Evolutionary conservation across 2,329 filamentous ascomycete genomes (phyloP).

Genomic region (Lecanicillium sp.): DNA sequence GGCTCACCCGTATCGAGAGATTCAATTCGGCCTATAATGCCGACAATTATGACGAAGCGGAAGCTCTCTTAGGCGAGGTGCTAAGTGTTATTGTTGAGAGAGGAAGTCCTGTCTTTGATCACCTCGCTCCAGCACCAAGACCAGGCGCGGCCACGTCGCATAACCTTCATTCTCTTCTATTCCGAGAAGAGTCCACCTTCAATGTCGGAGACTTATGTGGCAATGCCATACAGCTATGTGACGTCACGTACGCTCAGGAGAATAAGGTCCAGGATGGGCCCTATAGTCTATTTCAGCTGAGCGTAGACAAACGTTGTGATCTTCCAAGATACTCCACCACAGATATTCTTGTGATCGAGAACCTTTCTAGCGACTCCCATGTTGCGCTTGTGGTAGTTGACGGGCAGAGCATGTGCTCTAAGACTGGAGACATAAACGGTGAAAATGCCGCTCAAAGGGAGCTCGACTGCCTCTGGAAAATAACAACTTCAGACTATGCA

Average conservation of each 20-base stretch:
- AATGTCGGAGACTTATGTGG: constrained; percentile 7
- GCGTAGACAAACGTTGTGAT: neutral
- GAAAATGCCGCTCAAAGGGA: constrained; percentile 10
- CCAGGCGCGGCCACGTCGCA: neutral
- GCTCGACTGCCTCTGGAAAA: constrained; percentile 11
- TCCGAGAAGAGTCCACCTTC: constrained; percentile 11
- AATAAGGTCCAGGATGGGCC: neutral
- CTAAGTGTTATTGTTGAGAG: constrained; percentile 7
- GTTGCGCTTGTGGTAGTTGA: constrained; percentile 10
- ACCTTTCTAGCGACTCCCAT: constrained; percentile 11
- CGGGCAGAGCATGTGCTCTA: constrained; percentile 11
- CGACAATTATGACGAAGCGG: constrained; percentile 9
- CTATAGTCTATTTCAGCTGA: neutral
- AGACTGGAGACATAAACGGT: constrained; percentile 10
- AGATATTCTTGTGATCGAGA: constrained; percentile 11
- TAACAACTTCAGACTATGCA: constrained; percentile 9
- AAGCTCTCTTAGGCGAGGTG: constrained; percentile 9
- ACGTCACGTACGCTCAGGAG: neutral
- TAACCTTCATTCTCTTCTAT: constrained; percentile 12
- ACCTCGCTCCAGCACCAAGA: constrained; percentile 10
- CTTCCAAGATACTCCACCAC: constrained; percentile 11
- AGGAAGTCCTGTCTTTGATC: constrained; percentile 10
- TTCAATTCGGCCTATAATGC: constrained; percentile 9
- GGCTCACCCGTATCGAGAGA: constrained; percentile 11
- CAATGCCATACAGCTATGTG: constrained; percentile 4